These are phyloP conservation scores for Sporothrix dimorphospora DNA, from an alignment of 2,329 filamentous ascomycete genomes.

Conservation along the genomic window DNA sequence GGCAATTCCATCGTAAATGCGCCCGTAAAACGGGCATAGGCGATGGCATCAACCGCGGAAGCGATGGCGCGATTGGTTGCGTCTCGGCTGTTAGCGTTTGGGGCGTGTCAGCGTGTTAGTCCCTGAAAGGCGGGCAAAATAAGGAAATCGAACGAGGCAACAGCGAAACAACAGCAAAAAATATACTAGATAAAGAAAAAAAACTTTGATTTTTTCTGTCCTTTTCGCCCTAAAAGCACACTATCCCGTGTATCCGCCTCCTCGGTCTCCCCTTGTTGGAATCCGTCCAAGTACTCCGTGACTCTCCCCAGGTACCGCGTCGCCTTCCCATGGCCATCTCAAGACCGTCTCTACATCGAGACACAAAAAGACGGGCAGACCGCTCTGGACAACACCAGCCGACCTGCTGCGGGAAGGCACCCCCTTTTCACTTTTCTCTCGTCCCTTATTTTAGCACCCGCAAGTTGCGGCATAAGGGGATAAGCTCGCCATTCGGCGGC, in stretches of 20 bases:
- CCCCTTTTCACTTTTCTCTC: neutral
- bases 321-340: neutral
- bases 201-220: neutral
- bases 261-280: neutral
- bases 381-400: neutral
- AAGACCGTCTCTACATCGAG: slow-evolving; percentile 4
- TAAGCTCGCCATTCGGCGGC: slow-evolving; percentile 32
- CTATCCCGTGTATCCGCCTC: neutral
- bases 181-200: too few relatives aligned
- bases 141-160: neutral
- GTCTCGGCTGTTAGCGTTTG: slow-evolving; percentile 2
- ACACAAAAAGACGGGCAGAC: neutral
- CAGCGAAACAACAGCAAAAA: neutral
- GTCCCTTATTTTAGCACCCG: slow-evolving; percentile 16
- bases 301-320: neutral
- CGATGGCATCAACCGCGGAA: slow-evolving; percentile 37
- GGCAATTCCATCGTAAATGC: slow-evolving; percentile 4
- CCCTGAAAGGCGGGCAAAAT: neutral
- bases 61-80: slow-evolving; percentile 40
- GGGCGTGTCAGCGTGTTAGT: slow-evolving; percentile 10
- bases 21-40: neutral
- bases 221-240: neutral
- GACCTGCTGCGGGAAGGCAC: neutral
- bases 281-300: neutral
- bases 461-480: slow-evolving; percentile 20